These are phyloP conservation scores for Babesia caballi DNA, from an alignment of 169 alveolate genomes.

Conservation along the genomic window DNA sequence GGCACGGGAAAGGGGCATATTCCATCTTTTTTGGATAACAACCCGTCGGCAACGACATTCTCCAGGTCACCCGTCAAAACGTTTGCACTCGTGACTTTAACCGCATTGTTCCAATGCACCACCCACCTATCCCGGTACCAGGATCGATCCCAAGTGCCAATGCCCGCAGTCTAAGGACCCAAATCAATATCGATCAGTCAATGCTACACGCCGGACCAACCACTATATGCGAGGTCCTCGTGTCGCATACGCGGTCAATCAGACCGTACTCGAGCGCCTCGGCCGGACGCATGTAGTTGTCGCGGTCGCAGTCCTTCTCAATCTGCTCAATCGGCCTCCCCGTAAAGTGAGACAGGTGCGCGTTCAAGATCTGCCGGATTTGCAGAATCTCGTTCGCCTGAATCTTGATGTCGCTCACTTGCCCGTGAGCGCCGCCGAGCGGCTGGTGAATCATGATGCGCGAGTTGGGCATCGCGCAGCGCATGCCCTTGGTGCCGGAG, in stretches of 20 bases:
- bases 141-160: no score
- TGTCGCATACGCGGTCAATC: constrained; percentile 71
- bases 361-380: constrained; percentile 74
- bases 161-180: no score
- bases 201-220: background rate
- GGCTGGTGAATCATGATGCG: constrained; percentile 87
- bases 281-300: constrained; percentile 80
- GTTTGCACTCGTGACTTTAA: no score
- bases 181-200: no score
- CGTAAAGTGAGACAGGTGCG: constrained; percentile 76
- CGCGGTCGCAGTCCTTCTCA: constrained; percentile 79
- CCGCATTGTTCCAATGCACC: no score
- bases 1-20: no score
- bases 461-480: constrained; percentile 81
- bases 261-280: constrained; percentile 83
- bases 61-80: no score
- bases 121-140: no score
- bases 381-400: constrained; percentile 84
- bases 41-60: no score
- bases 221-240: constrained; percentile 36
- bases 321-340: constrained; percentile 69
- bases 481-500: constrained; percentile 83
- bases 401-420: constrained; percentile 84
- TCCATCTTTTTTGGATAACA: no score
- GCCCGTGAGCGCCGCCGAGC: constrained; percentile 83